Evolutionary conservation across 805 yeast species (phyloP).

Genomic region (Candida palmyrensis): DNA sequence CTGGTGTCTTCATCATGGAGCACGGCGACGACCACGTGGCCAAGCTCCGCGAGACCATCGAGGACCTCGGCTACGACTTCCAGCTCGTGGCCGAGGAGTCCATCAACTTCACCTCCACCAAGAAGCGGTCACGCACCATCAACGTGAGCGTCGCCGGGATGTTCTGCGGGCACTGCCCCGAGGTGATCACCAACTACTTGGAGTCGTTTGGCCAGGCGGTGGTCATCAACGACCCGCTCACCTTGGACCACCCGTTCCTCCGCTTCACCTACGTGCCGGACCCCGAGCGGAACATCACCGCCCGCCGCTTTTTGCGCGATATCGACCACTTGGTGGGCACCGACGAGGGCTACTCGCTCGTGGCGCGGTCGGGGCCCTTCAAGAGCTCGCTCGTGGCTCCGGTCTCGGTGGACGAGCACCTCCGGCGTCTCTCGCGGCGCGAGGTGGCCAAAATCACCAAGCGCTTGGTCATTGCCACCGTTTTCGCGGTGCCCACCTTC

Average conservation of each 20-base stretch:
- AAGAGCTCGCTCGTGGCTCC: conserved; percentile 50
- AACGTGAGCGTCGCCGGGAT: conserved; percentile 57
- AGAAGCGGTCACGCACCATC: conserved; percentile 49
- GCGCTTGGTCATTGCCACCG: conserved; percentile 45
- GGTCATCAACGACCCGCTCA: conserved; percentile 49
- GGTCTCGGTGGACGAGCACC: conserved; percentile 58
- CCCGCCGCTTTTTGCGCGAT: conserved; percentile 50
- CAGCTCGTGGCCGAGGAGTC: conserved; percentile 40
- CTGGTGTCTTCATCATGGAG: conserved; percentile 57
- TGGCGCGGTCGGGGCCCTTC: conserved; percentile 28
- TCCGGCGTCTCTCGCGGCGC: conserved; percentile 40
- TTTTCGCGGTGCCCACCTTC: conserved; percentile 64
- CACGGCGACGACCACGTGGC: conserved; percentile 31
- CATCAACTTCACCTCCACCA: conserved; percentile 43
- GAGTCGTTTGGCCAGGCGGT: conserved; percentile 52
- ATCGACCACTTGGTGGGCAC: conserved; percentile 33
- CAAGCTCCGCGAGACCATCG: conserved; percentile 45
- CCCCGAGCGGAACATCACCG: conserved; percentile 38
- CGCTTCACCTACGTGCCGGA: conserved; percentile 63
- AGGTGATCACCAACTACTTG: conserved; percentile 44
- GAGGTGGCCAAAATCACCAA: conserved; percentile 44
- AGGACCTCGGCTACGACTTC: conserved; percentile 65
- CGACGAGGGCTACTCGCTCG: conserved; percentile 14
- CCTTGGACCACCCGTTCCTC: conserved; percentile 52
- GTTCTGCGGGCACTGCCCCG: conserved; percentile 71